Base-by-base conservation (phyloP, 805 yeast genomes). In the Teunomyces atbi region DNA sequence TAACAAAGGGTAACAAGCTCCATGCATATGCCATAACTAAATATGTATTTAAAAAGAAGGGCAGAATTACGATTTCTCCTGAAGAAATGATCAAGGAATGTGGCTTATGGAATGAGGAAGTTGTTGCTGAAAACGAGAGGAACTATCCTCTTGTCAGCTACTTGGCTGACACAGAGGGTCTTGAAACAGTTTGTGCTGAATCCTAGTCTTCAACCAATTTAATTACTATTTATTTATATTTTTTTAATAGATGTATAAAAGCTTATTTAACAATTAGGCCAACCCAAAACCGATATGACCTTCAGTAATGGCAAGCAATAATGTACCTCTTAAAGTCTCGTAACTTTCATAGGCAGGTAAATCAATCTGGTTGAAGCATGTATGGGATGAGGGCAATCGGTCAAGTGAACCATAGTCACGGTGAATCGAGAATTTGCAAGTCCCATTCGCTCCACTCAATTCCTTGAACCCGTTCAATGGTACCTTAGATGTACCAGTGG, bases 231-330 rank as follows among this genome's bases (percentile, higher is more conserved):
- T 23, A 13, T 11, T 29, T 21, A 18, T 7, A 42, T 15, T 21
- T 10, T 44, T 29, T 16, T 28, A 30, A 12, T 26, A 38, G 20
- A 38, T 38, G 4, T 16, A 32, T 8, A 7, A 8, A 23, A 23
- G 10, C 26, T 27, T 27, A 15, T 12, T 35, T 20, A 21, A 26
- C 23, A 30, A 29, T 50, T 51, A 69, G 7, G 92, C 95, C 61
- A 90, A 77, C 10, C 97, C 98, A 69, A 94, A 94, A 2, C 98
- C 98, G 72, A 89, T 97, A 58, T 87, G 86, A 15, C 98, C 98
- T 66, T 94, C 99, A 20, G 90, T 87, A 13, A 94, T 81, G 0
- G 99, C 97, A 54, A 87, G 63, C 53, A 91, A 68, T 51, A 94
- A 65, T 1, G 94, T 82, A 2, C 89, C 86, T 51, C 97, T 79